phyloP scores from a whole-genome alignment of 106 monocot genomes.

The Acorus gramineus region DNA sequence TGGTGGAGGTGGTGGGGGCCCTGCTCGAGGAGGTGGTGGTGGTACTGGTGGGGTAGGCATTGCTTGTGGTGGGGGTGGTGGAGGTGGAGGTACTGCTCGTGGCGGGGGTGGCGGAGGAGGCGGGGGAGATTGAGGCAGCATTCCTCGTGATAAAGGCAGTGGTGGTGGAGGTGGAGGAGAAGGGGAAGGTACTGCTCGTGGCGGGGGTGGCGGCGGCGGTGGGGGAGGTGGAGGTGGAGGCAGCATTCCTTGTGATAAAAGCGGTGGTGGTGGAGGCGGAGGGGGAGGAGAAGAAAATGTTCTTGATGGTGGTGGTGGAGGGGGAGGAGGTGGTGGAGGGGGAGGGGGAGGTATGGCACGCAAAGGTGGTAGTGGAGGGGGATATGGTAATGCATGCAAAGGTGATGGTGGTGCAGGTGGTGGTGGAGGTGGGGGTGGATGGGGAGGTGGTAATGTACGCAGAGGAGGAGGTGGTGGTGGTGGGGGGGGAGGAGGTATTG shows the following conservation, averaged over 20 bases:
- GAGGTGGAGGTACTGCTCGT: not conserved
- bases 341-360: not conserved
- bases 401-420: not conserved
- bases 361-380: not conserved
- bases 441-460: slow-evolving; percentile 2
- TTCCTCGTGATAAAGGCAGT: not conserved
- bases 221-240: slow-evolving; percentile 1
- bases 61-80: slow-evolving; percentile 15
- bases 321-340: not conserved
- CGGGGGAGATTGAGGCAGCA: not conserved
- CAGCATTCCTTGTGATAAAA: not conserved
- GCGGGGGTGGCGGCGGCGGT: slow-evolving; percentile 2
- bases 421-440: slow-evolving; percentile 11
- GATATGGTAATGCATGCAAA: no score
- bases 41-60: not conserved
- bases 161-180: slow-evolving; percentile 11
- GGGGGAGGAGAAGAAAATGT: not conserved
- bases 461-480: slow-evolving; percentile 15
- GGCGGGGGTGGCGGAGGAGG: slow-evolving; percentile 7
- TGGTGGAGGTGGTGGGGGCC: slow-evolving; percentile 1
- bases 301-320: not conserved
- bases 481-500: not conserved
- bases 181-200: slow-evolving; percentile 9
- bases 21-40: not conserved
- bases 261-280: not conserved